Conservation (phyloP, 2,329 filamentous ascomycete genomes). For the Fusarium sp. region DNA sequence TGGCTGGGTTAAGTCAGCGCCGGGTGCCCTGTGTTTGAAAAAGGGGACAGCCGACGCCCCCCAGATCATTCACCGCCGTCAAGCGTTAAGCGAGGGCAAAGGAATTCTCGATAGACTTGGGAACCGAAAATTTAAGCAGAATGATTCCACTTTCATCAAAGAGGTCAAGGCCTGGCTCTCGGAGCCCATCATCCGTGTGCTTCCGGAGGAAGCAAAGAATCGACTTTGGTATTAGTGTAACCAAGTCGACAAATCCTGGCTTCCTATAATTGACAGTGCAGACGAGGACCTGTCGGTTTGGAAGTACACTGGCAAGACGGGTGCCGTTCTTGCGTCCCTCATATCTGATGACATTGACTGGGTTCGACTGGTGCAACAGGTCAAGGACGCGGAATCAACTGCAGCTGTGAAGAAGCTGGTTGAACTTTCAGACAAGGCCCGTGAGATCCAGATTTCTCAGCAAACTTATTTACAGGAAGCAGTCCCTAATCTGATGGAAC, state of each 20-base stretch:
- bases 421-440: neutral
- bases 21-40: neutral
- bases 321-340: neutral
- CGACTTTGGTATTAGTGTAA: slow-evolving; percentile 10
- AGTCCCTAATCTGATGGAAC: neutral
- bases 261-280: neutral
- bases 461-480: neutral
- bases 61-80: neutral
- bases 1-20: neutral
- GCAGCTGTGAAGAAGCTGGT: slow-evolving; percentile 6
- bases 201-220: slow-evolving; percentile 16
- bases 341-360: neutral
- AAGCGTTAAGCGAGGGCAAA: neutral
- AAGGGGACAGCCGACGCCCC: neutral
- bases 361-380: neutral
- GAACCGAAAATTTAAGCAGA: slow-evolving; percentile 2
- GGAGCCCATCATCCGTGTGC: neutral
- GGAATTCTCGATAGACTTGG: slow-evolving; percentile 6
- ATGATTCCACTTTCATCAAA: neutral
- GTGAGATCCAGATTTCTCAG: neutral
- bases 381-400: neutral
- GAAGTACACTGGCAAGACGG: neutral
- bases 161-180: slow-evolving; percentile 9
- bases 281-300: neutral
- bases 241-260: slow-evolving; percentile 6